Evolutionary conservation across 768 basidiomycete genomes (phyloP).

Genomic region (Piloderma croceum): DNA sequence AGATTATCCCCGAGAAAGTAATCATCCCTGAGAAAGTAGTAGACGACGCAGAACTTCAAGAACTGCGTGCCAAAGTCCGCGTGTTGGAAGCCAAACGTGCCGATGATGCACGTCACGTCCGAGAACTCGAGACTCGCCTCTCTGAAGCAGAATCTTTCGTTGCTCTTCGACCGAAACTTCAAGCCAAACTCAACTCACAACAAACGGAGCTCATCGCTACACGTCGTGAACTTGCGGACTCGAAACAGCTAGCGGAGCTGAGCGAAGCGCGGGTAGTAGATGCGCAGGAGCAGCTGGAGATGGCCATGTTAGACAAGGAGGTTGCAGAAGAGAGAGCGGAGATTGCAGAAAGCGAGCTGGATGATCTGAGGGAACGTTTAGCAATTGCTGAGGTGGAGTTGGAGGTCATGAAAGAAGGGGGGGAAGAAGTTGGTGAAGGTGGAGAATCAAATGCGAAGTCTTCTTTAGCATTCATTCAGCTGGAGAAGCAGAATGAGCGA

Average conservation of each 20-base stretch:
- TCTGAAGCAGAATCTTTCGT: constrained; percentile 81
- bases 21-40: constrained; percentile 17
- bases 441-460: constrained; percentile 39
- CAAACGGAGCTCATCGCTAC: constrained; percentile 75
- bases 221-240: constrained; percentile 72
- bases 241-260: constrained; percentile 67
- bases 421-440: constrained; percentile 26
- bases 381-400: constrained; percentile 82
- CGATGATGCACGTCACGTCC: constrained; percentile 80
- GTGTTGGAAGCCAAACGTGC: constrained; percentile 82
- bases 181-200: constrained; percentile 77
- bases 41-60: constrained; percentile 67
- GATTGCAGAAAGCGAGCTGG: constrained; percentile 68
- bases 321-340: constrained; percentile 93
- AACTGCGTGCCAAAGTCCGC: constrained; percentile 76
- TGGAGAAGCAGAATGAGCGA: constrained; percentile 95
- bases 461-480: constrained; percentile 70
- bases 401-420: constrained; percentile 64
- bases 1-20: background rate
- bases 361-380: constrained; percentile 70
- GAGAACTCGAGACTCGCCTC: constrained; percentile 80
- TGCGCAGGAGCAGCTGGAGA: constrained; percentile 85
- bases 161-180: constrained; percentile 81
- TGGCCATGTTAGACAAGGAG: constrained; percentile 93
- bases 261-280: constrained; percentile 70